Evolutionary conservation across 2,329 filamentous ascomycete genomes (phyloP), one percentile per base, ranked within the genome.

Genomic region (Ophiostoma ips): DNA sequence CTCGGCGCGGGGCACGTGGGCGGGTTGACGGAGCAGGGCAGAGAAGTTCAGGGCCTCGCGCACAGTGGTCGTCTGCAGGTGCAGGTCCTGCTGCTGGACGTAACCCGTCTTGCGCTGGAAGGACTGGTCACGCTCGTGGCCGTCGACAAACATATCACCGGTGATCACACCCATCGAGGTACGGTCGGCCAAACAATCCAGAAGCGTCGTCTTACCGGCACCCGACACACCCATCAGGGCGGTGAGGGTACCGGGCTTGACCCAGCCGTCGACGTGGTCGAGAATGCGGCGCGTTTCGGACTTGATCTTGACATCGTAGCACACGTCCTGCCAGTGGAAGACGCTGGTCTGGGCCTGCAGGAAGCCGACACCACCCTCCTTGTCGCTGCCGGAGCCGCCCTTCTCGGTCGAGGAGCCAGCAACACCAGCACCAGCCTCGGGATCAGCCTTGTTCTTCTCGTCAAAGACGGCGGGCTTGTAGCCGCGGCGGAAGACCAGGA

Each of bases 81-180:
- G 89, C n/a, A 95, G 73, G 75, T 95, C 89, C 63, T 94, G 87
- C 63, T 95, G 88, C 62, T 94, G 86, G 37, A 89, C 88, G 58
- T 94, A 94, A 46, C 88, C 88, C 0, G 87, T 94, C 68, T 90
- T 90, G 56, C 88, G 83, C 64, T 94, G 87, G 74, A 95, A 95
- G 0, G 84, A 88, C 37, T 74, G 73, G 57, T 94, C 87, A 45
- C 85, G 79, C 40, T 78, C 80, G 44, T 72, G 74, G 33, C 76
- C 77, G 52, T 79, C 74, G 11, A 81, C 75, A 18, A 79, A 65
- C 82, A 94, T 92, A 58, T 92, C 83, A 50, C 89, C 89, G 8
- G 77, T 80, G 48, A 95, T 86, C 18, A 94, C 83, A 66, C 89
- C 89, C 80, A 92, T 90, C 0, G 84, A 88, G 11, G 84, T 84